These are phyloP conservation scores for Adenanthera pavonina DNA, from an alignment of 306 rosid genomes.

Conservation along the genomic window DNA sequence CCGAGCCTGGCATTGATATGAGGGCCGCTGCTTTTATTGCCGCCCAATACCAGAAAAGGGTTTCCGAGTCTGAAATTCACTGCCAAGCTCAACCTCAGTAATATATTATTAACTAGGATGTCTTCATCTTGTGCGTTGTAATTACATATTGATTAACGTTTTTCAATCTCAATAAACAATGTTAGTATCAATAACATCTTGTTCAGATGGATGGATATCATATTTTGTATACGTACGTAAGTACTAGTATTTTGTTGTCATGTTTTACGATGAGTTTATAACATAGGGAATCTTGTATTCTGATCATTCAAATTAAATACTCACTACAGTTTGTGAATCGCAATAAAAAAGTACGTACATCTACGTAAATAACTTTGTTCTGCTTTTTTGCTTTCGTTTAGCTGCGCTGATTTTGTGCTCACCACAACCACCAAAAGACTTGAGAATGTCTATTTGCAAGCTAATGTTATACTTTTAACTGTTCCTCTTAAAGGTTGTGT, in stretches of 20 bases:
- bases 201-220: conserved; percentile 1
- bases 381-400: neutral
- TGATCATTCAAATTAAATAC: neutral
- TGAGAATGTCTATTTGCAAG: neutral
- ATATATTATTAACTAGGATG: neutral
- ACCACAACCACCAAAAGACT: neutral
- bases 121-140: neutral
- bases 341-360: neutral
- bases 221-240: neutral
- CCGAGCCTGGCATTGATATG: conserved; percentile 74
- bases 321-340: neutral
- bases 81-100: conserved; percentile 46
- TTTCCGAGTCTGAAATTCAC: conserved; percentile 59
- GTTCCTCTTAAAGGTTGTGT: neutral
- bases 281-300: neutral
- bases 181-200: neutral
- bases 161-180: conserved; percentile 26
- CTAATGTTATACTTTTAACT: neutral
- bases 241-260: neutral
- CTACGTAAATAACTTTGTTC: conserved; percentile 5
- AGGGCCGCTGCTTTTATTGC: conserved; percentile 68
- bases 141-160: conserved; percentile 34
- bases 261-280: neutral
- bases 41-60: conserved; percentile 53
- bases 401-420: neutral